Base-by-base conservation (phyloP, 768 basidiomycete species). In the Mycena kentingensis region DNA sequence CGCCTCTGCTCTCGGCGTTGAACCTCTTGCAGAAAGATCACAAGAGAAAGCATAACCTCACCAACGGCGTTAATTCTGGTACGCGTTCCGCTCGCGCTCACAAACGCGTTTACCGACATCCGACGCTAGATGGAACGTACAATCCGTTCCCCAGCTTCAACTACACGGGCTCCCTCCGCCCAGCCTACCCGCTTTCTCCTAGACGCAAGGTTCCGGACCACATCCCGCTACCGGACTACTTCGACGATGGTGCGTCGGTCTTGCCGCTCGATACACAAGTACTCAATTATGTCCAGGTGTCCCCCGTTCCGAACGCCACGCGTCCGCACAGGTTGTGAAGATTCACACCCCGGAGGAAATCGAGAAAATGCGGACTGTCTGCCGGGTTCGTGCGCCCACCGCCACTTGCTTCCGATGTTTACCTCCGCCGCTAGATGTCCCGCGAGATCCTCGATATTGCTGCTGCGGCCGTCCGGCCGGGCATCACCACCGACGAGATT, bases 401-500 rank as follows among this genome's bases (percentile, higher is more conserved):
- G n/a, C 19, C 18, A 18, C 38, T 48, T 25, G 11, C 36, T 27
- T 45, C 13, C 48, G 45, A 43, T 22, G 32, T 42, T 48, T 47
- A 42, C 26, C 19, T 36, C 39, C 28, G 48, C 22, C 55, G 22
- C 29, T 51, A 98, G 97, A 77, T 97, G 58, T 83, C 81, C 4
- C 77, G 97, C 43, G 93, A 99, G 73, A 87, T 99, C n/a, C 80
- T 99, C 19, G 95, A 98, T 68, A 77, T 91, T 51, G 88, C 91
- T 16, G 96, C 95, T 1, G 82, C 94, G 0, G 81, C 85, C 63
- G 75, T 98, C 55, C 77, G 80, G 36, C 91, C 94, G n/a, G 97
- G 96, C 29, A 82, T 97, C 32, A 97, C 96, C 11, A 98, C 97
- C 2, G 94, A 98, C 65, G 92, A 94, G 65, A 79, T 99, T 24